Base-by-base conservation (phyloP, 306 rosid species). In the Gynostemma pentaphyllum region DNA sequence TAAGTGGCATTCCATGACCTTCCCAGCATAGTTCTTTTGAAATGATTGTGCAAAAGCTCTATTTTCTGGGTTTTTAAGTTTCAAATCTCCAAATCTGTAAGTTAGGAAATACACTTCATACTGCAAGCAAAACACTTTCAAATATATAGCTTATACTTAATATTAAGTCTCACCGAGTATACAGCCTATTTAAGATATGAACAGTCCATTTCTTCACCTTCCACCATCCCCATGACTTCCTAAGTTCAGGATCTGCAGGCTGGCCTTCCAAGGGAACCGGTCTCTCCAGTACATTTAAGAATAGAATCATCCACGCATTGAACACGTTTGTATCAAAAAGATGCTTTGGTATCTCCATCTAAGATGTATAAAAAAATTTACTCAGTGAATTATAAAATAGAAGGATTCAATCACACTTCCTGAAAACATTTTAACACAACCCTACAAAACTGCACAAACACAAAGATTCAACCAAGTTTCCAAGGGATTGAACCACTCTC, bases 201-300 rank as follows among this genome's bases (percentile, higher is more conserved):
- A 88, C 91, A 7, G 99, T 92, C 99, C 99, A 88, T 72, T 92
- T 92, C 88, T 88, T 92, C 82, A 88, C 99, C 83, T 92, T 92
- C 99, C 99, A 92, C 99, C 99, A 88, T 27, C 86, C 99, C 99
- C 99, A 92, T 66, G 97, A 71, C 74, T 92, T 92, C 73, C 92
- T 74, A 59, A 78, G 78, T 48, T 92, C 96, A 0, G 90, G 95
- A 75, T 92, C 97, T 30, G 70, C 67, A 62, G 99, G 95, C 75
- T 88, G 90, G 60, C 99, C 99, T 76, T 92, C 99, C 52, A 72
- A 48, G 26, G 99, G 99, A 18, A 92, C 99, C 11, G 96, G 85
- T 66, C 95, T 88, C 80, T 86, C 96, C 83, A 92, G 73, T 53
- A 84, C 70, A 81, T 77, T 88, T 56, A 92, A 81, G 78, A 88